phyloP scores from a whole-genome alignment of 129 eudicot species.

The Apium graveolens region DNA sequence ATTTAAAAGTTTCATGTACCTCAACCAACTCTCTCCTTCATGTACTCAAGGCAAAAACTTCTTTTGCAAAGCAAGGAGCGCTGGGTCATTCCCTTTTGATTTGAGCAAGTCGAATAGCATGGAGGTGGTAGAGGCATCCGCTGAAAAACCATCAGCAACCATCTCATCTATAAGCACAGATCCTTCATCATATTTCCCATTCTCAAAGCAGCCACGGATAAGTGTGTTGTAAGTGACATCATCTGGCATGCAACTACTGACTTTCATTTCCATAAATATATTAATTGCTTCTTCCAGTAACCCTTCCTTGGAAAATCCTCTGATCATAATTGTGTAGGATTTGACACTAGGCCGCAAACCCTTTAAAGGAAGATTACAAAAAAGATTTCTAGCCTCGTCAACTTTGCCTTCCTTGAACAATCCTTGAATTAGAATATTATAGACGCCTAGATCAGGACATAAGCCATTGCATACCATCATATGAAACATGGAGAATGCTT shows the following conservation, averaged over 20 bases:
- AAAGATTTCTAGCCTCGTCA: background rate
- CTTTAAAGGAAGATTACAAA: background rate
- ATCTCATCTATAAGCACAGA: too few species aligned
- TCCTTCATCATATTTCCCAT: background rate
- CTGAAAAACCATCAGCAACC: too few species aligned
- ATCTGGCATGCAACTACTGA: background rate
- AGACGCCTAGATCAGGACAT: background rate
- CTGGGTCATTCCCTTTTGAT: too few species aligned
- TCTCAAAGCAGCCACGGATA: background rate
- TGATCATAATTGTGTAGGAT: background rate
- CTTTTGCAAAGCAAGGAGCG: too few species aligned
- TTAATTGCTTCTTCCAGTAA: background rate
- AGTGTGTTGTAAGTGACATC: background rate
- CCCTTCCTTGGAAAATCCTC: background rate
- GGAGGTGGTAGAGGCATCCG: too few species aligned
- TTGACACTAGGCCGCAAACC: background rate
- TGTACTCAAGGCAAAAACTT: too few species aligned
- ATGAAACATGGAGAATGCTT: background rate
- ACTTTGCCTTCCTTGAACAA: background rate
- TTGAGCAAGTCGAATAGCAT: too few species aligned
- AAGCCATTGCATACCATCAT: background rate
- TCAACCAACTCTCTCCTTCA: too few species aligned
- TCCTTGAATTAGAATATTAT: background rate
- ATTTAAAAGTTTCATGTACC: too few species aligned
- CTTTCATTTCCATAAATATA: constrained; percentile 2